Evolutionary conservation across 306 rosid genomes (phyloP).

Genomic region (Hippophae tibetana): DNA sequence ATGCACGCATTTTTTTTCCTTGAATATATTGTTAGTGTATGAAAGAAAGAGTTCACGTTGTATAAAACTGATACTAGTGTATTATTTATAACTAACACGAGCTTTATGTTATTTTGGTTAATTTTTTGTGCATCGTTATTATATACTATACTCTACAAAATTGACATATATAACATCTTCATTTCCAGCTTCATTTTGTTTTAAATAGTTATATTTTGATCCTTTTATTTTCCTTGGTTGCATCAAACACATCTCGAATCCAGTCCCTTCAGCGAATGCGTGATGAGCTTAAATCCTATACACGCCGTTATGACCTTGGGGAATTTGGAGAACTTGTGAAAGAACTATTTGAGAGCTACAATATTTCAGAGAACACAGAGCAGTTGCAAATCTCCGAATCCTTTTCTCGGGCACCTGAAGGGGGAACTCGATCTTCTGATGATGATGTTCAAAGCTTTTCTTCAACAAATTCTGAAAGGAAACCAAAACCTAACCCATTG

Average conservation of each 20-base stretch:
- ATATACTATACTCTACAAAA: too few species aligned
- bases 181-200: too few species aligned
- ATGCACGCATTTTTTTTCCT: too few species aligned
- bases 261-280: slow-evolving; percentile 63
- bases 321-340: slow-evolving; percentile 45
- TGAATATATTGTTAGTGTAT: too few species aligned
- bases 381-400: slow-evolving; percentile 57
- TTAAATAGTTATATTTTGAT: not conserved
- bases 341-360: slow-evolving; percentile 47
- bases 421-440: slow-evolving; percentile 57
- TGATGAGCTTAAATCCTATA: slow-evolving; percentile 58
- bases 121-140: too few species aligned
- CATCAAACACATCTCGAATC: not conserved
- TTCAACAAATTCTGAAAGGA: slow-evolving; percentile 28
- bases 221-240: not conserved
- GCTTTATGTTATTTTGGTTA: too few species aligned
- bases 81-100: too few species aligned
- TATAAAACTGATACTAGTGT: too few species aligned
- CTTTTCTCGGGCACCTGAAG: slow-evolving; percentile 51
- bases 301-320: slow-evolving; percentile 38
- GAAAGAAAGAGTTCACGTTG: too few species aligned
- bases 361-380: slow-evolving; percentile 29
- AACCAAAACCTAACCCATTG: slow-evolving; percentile 44
- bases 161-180: too few species aligned
- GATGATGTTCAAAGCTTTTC: slow-evolving; percentile 58